Evolutionary conservation across 192 early-diverging fungal genomes (phyloP).

Genomic region (Entomortierella beljakovae): DNA sequence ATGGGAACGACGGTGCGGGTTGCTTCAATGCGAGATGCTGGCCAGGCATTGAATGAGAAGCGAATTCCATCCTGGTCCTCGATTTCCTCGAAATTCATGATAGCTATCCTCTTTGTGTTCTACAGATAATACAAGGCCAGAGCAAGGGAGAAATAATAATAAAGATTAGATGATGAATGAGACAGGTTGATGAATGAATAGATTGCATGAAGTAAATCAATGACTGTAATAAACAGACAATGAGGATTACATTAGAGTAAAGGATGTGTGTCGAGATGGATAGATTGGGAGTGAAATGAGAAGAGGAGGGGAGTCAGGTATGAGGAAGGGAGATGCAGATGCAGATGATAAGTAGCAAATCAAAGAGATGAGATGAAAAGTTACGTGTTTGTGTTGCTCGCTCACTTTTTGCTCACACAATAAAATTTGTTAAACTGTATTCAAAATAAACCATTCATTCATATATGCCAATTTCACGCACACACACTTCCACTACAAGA

Average conservation of each 20-base stretch:
- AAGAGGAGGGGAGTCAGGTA: background rate
- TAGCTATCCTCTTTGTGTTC: background rate
- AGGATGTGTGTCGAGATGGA: background rate
- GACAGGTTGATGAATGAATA: too few relatives aligned
- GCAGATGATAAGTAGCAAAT: background rate
- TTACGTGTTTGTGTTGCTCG: background rate
- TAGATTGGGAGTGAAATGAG: background rate
- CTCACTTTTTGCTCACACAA: too few relatives aligned
- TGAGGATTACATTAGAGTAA: background rate
- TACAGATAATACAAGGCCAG: too few relatives aligned
- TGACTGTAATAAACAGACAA: background rate
- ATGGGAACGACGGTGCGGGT: conserved; percentile 97
- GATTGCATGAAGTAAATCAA: background rate
- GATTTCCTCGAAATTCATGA: conserved; percentile 87
- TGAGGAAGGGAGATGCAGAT: background rate
- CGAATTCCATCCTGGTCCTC: conserved; percentile 97
- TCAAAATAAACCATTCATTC: too few relatives aligned
- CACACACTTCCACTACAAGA: too few relatives aligned
- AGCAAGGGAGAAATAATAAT: background rate
- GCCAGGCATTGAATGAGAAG: conserved; percentile 98
- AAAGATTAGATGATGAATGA: too few relatives aligned
- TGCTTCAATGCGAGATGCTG: conserved; percentile 91
- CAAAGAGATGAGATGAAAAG: background rate
- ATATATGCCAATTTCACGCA: too few relatives aligned
- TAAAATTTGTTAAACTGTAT: too few relatives aligned